Evolutionary conservation across 148 eudicot species (phyloP), one percentile per base, ranked within the genome.

Genomic region (Chenopodium suecicum): DNA sequence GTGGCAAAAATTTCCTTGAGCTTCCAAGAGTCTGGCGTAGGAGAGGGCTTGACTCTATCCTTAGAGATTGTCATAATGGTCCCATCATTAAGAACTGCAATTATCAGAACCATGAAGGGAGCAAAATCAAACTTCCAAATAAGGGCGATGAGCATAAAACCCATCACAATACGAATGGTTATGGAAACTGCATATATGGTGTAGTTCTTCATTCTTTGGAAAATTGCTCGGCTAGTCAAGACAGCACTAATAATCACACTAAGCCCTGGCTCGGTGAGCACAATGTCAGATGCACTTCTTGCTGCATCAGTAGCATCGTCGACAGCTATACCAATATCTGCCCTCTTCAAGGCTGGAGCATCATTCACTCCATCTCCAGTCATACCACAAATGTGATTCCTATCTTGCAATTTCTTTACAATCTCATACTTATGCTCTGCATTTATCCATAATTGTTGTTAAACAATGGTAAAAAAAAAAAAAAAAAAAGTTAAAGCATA

Each of bases 301-400:
- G 97, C 97, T n/a, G 97, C 97, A 79, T 93, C 97, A 1, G 97
- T 93, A 65, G 97, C 97, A 86, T 93, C 94, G n/a, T 89, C 97
- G 22, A 92, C 93, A 20, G 97, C 97, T 75, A 92, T 92, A 47
- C 96, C 96, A 58, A 92, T 92, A 81, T 92, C 96, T 17, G 94
- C 97, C 83, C 75, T 90, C 86, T 93, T 93, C 34, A 93, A 81
- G 62, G 97, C 94, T 19, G 97, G 97, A 11, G 94, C 97, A 56
- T 93, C 97, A 54, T 93, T 91, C 78, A 91, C 94, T 50, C 97
- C 97, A 81, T 93, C 97, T 77, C 97, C 95, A 13, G 94, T 91
- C 94, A 91, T 93, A 1, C 97, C 97, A 63, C 94, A 91, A 27
- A 93, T 93, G 86, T 93, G 97, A 65, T 91, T 91, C 81, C 89